Percentiles rank a stretch among this genome's conserved stretches.
Evolutionary conservation across 208 protist species (phyloP).

Genomic region (Wallacemonas sp.): DNA sequence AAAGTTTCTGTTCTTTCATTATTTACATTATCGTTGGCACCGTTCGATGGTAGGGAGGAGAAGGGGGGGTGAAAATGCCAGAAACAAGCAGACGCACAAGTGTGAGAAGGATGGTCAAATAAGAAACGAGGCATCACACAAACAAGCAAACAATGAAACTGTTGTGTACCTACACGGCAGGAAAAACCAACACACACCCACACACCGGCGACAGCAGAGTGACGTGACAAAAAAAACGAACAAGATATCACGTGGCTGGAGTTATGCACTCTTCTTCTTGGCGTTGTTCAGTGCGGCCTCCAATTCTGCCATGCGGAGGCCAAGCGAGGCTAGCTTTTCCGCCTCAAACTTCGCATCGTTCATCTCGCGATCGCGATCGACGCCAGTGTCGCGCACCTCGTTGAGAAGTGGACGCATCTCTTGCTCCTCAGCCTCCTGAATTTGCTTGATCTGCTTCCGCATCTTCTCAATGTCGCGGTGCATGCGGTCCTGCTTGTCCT

Average conservation of each 20-base stretch:
- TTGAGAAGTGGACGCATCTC: conserved; percentile 52
- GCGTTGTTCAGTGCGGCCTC: conserved; percentile 41
- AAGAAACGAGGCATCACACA: too few species aligned
- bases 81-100: too few species aligned
- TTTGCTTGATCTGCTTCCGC: conserved; percentile 73
- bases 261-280: conserved; percentile 23
- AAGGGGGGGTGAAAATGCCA: too few species aligned
- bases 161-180: too few species aligned
- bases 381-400: conserved; percentile 51
- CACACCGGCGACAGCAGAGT: neutral
- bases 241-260: neutral
- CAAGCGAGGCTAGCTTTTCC: conserved; percentile 66
- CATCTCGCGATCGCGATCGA: conserved; percentile 62
- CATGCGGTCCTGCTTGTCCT: conserved; percentile 63
- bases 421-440: conserved; percentile 72
- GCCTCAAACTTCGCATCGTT: conserved; percentile 75
- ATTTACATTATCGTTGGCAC: too few species aligned
- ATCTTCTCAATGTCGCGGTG: conserved; percentile 81
- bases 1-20: too few species aligned
- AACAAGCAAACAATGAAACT: too few species aligned
- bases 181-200: neutral
- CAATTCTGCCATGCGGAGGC: conserved; percentile 68
- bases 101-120: too few species aligned
- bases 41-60: too few species aligned
- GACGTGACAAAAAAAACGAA: neutral